Evolutionary conservation across 495 filamentous ascomycete genomes (phyloP), one percentile per base, ranked within the genome.

Genomic region (Tetracladium setigerum): DNA sequence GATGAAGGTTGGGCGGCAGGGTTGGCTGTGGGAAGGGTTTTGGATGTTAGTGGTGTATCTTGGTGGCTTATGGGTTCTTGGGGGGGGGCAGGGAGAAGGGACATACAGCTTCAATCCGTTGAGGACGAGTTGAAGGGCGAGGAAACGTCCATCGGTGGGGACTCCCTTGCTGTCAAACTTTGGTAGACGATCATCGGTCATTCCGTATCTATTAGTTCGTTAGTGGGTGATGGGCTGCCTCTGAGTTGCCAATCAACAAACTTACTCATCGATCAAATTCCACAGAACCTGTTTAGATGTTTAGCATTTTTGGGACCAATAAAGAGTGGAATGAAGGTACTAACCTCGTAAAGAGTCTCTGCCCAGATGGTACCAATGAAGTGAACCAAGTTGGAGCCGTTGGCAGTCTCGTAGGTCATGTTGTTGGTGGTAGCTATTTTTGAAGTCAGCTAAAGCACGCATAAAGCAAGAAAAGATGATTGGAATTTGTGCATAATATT

Each of bases 181-280:
- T 17, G 73, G 71, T 56, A 64, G 55, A 44, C 60, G 53, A 5
- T 58, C 65, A 44, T 59, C 54, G 52, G 63, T 65, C 62, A 72
- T 68, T 43, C 71, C 72, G 47, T 69, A 52, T 63, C 70, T 72
- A 33, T n/a, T n/a, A n/a, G n/a, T n/a, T n/a, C n/a, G n/a, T n/a
- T n/a, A n/a, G n/a, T n/a, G n/a, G n/a, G n/a, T n/a, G n/a, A n/a
- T n/a, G n/a, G n/a, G n/a, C n/a, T n/a, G n/a, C n/a, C n/a, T n/a
- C n/a, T n/a, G n/a, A n/a, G n/a, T n/a, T n/a, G n/a, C n/a, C n/a
- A n/a, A n/a, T n/a, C n/a, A n/a, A n/a, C n/a, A n/a, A n/a, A n/a
- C n/a, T n/a, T n/a, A n/a, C n/a, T n/a, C n/a, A n/a, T 76, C 71
- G 43, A 73, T 68, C 31, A 76, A 60, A 52, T 74, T 74, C 72